phyloP scores from a whole-genome alignment of 2,329 filamentous ascomycete species.

The Ceratocystis lukuohia region DNA sequence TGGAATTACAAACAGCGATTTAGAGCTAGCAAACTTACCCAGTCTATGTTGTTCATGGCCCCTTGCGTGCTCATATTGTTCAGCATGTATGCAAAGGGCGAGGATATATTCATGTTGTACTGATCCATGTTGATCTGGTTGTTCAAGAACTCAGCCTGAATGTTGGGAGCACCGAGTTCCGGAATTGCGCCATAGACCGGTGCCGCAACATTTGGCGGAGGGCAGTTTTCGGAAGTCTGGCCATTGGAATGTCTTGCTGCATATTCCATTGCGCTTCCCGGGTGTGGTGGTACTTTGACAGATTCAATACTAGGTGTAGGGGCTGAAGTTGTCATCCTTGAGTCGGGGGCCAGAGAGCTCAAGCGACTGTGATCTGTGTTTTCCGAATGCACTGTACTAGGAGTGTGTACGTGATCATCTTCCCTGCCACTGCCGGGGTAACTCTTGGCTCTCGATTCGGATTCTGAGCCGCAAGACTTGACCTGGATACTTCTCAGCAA shows the following conservation, averaged over 20 bases:
- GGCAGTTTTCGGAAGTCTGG: too few relatives aligned
- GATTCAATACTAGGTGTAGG: neutral
- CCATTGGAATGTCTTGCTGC: neutral
- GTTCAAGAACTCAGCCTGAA: neutral
- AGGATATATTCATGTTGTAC: neutral
- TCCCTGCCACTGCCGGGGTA: neutral
- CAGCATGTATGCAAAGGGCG: conserved; percentile 33
- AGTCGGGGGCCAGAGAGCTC: neutral
- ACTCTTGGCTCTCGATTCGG: neutral
- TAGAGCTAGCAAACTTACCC: conserved; percentile 29
- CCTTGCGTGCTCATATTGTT: conserved; percentile 30
- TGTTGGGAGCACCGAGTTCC: neutral
- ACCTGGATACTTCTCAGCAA: conserved; percentile 60
- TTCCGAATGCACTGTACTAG: neutral
- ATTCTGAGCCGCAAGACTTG: neutral
- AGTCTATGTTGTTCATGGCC: conserved; percentile 32
- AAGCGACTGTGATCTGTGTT: neutral
- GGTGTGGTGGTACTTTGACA: neutral
- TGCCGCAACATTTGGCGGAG: neutral
- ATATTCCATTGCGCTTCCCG: neutral
- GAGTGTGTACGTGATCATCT: neutral
- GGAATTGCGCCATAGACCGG: neutral
- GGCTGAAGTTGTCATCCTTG: neutral
- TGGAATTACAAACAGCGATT: neutral
- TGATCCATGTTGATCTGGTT: neutral